A percentile compares a stretch with the other conserved stretches of the same genome.
Evolutionary conservation across 2,329 filamentous ascomycete species (phyloP).

Genomic region (Fusarium newnesense): DNA sequence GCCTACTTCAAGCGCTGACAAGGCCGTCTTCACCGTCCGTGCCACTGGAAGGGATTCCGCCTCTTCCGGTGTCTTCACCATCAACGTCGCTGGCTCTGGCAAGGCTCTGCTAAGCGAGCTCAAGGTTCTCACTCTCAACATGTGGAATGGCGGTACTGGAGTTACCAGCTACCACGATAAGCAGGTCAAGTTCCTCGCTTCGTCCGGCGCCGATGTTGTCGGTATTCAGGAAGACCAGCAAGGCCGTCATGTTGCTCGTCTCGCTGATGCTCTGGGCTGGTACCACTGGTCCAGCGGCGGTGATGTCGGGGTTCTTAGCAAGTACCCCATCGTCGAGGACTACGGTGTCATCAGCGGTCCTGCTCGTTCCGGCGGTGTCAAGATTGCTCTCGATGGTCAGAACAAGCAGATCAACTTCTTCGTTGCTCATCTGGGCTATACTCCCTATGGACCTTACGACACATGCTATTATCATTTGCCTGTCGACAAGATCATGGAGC

Average conservation of each 20-base stretch:
- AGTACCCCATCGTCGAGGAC: slow-evolving; percentile 52
- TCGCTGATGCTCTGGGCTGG: slow-evolving; percentile 54
- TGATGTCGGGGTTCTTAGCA: slow-evolving; percentile 50
- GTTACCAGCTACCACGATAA: slow-evolving; percentile 53
- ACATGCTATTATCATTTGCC: slow-evolving; percentile 53
- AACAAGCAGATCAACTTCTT: slow-evolving; percentile 49
- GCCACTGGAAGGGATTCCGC: slow-evolving; percentile 44
- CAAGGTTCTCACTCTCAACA: slow-evolving; percentile 52
- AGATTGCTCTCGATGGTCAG: slow-evolving; percentile 49
- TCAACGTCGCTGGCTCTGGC: slow-evolving; percentile 46
- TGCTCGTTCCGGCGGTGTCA: slow-evolving; percentile 43
- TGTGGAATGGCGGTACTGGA: slow-evolving; percentile 52
- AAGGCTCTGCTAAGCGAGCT: slow-evolving; percentile 48
- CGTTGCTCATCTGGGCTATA: slow-evolving; percentile 51
- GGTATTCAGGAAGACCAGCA: slow-evolving; percentile 51
- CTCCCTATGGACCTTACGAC: slow-evolving; percentile 57
- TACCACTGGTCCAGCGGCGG: slow-evolving; percentile 48
- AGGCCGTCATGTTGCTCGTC: slow-evolving; percentile 45
- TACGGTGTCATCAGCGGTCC: slow-evolving; percentile 40
- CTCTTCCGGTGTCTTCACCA: slow-evolving; percentile 43
- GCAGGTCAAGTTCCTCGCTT: slow-evolving; percentile 50
- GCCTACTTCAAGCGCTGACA: slow-evolving; percentile 36
- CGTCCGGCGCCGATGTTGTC: slow-evolving; percentile 49
- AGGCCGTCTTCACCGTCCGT: slow-evolving; percentile 42
- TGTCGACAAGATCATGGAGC: slow-evolving; percentile 47